Conservation (phyloP, 2,329 filamentous ascomycete species). For the Lachnellula subtilissima region DNA sequence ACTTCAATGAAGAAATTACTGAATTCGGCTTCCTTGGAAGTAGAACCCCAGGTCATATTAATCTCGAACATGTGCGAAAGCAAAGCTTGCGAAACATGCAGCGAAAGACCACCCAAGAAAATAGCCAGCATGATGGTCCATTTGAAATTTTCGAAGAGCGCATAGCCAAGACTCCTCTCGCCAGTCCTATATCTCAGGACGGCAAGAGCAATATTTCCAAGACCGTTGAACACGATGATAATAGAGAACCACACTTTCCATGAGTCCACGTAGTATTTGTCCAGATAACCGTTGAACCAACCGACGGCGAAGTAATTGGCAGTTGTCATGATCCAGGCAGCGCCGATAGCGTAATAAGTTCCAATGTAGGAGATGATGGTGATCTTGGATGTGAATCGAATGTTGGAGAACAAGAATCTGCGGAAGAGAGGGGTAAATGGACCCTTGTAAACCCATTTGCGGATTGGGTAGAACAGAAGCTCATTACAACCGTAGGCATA, state of each 20-base stretch:
- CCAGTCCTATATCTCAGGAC: constrained; percentile 68
- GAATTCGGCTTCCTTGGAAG: constrained; percentile 75
- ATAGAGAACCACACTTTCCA: constrained; percentile 80
- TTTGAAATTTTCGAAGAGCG: constrained; percentile 62
- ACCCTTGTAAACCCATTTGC: constrained; percentile 66
- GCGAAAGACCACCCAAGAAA: constrained; percentile 75
- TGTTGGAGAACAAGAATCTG: constrained; percentile 66
- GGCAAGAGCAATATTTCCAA: constrained; percentile 68
- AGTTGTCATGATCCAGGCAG: constrained; percentile 68
- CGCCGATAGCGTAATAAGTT: constrained; percentile 74
- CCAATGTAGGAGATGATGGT: constrained; percentile 74
- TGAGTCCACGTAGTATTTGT: constrained; percentile 75
- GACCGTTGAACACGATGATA: constrained; percentile 70
- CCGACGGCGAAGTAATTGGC: constrained; percentile 72
- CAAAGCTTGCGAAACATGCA: constrained; percentile 77
- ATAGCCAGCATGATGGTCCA: constrained; percentile 72
- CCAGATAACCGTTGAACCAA: constrained; percentile 71
- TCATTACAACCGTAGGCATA: constrained; percentile 83
- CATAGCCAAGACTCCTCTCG: constrained; percentile 54
- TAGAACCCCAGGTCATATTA: constrained; percentile 82
- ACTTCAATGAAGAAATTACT: constrained; percentile 84
- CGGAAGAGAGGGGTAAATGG: constrained; percentile 78
- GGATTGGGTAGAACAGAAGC: constrained; percentile 73
- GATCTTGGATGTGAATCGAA: constrained; percentile 70
- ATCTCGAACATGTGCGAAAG: constrained; percentile 80